Evolutionary conservation across 192 early-diverging fungal genomes (phyloP).

Genomic region (Anaeromyces robustus): DNA sequence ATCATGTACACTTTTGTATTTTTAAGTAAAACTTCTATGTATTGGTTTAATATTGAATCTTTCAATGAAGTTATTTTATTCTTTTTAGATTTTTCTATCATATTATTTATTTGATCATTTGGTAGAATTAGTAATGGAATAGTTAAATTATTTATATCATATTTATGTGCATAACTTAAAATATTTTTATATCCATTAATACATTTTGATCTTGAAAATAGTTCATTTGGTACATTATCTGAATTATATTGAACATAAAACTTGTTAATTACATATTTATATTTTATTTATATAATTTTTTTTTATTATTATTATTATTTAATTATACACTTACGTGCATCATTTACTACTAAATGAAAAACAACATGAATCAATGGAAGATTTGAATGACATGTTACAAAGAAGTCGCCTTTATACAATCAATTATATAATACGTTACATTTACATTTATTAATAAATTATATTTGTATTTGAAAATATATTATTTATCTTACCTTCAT

Average conservation of each 20-base stretch:
- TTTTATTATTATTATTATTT: no score
- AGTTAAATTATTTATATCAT: constrained; percentile 43
- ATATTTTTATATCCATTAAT: constrained; percentile 48
- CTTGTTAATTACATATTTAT: no score
- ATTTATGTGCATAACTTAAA: constrained; percentile 32
- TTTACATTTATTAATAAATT: no score
- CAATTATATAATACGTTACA: no score
- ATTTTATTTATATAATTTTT: no score
- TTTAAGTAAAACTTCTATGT: neutral
- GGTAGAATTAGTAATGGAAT: constrained; percentile 53
- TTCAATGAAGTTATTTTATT: neutral
- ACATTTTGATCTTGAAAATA: constrained; percentile 10
- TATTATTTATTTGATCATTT: constrained; percentile 2
- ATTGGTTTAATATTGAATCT: neutral
- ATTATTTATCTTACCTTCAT: constrained; percentile 26
- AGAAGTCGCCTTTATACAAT: constrained; percentile 44
- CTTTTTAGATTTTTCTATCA: neutral
- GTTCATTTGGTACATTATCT: neutral
- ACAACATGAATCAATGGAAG: constrained; percentile 52
- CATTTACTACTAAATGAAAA: constrained; percentile 54
- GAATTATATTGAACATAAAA: no score
- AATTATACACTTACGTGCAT: constrained; percentile 28
- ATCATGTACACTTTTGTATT: neutral
- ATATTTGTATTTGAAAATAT: neutral
- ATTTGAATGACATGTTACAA: constrained; percentile 62